phyloP scores from a whole-genome alignment of 2,329 filamentous ascomycete genomes.

The Tolypocladium sp. region DNA sequence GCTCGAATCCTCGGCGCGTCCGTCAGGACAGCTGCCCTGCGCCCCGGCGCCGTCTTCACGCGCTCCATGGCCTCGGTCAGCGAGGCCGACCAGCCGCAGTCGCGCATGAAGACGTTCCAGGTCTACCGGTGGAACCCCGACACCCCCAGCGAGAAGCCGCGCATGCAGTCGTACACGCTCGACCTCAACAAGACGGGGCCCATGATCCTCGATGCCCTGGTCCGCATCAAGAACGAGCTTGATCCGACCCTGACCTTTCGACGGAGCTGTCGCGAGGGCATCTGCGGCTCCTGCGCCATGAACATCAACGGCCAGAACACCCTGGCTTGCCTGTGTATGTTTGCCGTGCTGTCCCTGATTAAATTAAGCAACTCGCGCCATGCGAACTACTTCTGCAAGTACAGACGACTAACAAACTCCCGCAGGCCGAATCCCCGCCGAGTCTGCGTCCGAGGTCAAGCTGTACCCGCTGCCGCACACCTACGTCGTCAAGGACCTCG shows the following conservation, averaged over 20 bases:
- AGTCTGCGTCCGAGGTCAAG: slow-evolving; percentile 72
- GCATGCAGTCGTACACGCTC: slow-evolving; percentile 89
- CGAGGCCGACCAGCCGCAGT: slow-evolving; percentile 48
- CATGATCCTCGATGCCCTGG: slow-evolving; percentile 95
- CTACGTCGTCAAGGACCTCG: slow-evolving; percentile 98
- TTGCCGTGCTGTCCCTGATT: not conserved
- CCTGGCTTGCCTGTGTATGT: slow-evolving; percentile 90
- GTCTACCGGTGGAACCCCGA: slow-evolving; percentile 99
- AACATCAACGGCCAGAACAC: slow-evolving; percentile 99
- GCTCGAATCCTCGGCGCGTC: slow-evolving; percentile 41
- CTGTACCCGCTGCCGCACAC: slow-evolving; percentile 98
- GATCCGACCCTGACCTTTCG: slow-evolving; percentile 96
- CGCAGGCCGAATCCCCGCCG: slow-evolving; percentile 83
- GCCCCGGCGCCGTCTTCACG: slow-evolving; percentile 31
- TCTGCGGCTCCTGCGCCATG: slow-evolving; percentile 98
- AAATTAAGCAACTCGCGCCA: not conserved
- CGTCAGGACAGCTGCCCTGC: slow-evolving; percentile 24
- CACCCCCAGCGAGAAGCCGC: slow-evolving; percentile 81
- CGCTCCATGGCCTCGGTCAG: slow-evolving; percentile 48
- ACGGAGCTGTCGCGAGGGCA: slow-evolving; percentile 92
- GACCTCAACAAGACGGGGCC: slow-evolving; percentile 98
- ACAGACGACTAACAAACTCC: slow-evolving; percentile 14
- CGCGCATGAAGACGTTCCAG: slow-evolving; percentile 86
- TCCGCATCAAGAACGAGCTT: slow-evolving; percentile 98
- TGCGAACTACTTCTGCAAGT: not conserved